phyloP scores from a whole-genome alignment of 768 basidiomycete species.

The Mycena sanguinolenta region DNA sequence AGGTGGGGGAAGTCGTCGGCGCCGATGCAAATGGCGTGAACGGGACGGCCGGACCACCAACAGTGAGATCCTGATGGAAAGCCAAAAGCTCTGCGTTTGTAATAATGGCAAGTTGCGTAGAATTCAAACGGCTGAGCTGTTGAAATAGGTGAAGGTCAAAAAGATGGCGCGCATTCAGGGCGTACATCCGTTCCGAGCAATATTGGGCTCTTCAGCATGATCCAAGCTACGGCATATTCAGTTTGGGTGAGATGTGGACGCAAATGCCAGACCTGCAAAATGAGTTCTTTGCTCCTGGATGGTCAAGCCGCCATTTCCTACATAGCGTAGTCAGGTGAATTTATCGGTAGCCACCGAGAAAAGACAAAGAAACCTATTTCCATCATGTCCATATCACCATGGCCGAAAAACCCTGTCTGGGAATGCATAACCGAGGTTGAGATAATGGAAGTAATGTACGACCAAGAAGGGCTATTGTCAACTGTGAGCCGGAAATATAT shows the following conservation, averaged over 20 bases:
- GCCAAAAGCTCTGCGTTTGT: conserved; percentile 66
- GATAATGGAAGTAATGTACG: conserved; percentile 62
- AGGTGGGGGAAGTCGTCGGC: conserved; percentile 58
- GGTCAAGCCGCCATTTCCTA: conserved; percentile 61
- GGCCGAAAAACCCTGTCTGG: conserved; percentile 58
- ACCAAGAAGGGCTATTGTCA: conserved; percentile 57
- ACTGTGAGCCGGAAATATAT: background rate
- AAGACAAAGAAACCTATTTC: conserved; percentile 50
- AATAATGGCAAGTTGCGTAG: conserved; percentile 61
- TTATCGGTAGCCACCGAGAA: background rate
- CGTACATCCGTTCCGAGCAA: conserved; percentile 62
- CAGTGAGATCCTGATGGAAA: conserved; percentile 63
- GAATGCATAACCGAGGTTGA: conserved; percentile 57
- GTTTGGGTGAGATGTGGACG: background rate
- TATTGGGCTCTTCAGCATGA: conserved; percentile 70
- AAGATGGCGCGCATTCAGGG: conserved; percentile 1
- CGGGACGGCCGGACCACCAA: conserved; percentile 62
- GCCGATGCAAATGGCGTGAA: conserved; percentile 58
- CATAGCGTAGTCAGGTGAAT: background rate
- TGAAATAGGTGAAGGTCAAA: background rate
- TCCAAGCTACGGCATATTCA: conserved; percentile 53
- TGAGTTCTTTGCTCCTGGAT: conserved; percentile 66
- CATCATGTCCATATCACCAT: conserved; percentile 76
- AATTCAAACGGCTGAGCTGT: conserved; percentile 56
- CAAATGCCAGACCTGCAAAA: conserved; percentile 53